Conservation (phyloP, 2,329 filamentous ascomycete species). For the Pseudopyricularia javanii region DNA sequence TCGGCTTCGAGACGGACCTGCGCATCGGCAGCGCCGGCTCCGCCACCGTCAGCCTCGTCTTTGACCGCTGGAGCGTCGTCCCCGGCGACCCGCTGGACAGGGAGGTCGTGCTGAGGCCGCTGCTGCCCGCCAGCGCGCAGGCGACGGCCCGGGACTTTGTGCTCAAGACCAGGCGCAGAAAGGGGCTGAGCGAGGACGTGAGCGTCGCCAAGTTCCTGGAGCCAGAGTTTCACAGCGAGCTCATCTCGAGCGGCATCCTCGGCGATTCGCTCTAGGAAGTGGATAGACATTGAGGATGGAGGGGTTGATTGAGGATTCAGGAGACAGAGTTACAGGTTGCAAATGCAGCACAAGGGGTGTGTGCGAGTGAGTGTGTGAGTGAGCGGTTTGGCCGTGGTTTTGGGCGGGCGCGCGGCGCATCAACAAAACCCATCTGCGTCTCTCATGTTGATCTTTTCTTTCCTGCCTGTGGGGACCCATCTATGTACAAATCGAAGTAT, state of each 20-base stretch:
- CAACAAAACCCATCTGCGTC: too few species aligned
- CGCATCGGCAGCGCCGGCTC: slow-evolving; percentile 92
- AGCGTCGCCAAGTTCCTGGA: slow-evolving; percentile 94
- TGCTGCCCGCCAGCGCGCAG: slow-evolving; percentile 80
- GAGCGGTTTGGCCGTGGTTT: too few species aligned
- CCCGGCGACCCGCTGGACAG: slow-evolving; percentile 90
- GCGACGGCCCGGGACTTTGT: slow-evolving; percentile 93
- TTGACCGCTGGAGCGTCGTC: slow-evolving; percentile 92
- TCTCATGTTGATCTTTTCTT: too few species aligned
- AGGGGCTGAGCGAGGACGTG: slow-evolving; percentile 91
- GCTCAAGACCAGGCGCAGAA: slow-evolving; percentile 84
- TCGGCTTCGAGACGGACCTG: slow-evolving; percentile 95
- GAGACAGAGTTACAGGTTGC: too few species aligned
- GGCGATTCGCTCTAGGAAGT: slow-evolving; percentile 29
- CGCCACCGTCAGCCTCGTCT: slow-evolving; percentile 81
- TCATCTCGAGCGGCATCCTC: slow-evolving; percentile 81
- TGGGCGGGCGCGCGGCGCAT: too few species aligned
- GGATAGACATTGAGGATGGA: background rate
- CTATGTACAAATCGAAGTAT: too few species aligned
- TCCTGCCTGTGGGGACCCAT: too few species aligned
- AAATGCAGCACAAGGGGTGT: too few species aligned
- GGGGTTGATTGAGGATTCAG: background rate
- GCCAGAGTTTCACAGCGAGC: slow-evolving; percentile 77
- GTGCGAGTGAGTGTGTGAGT: too few species aligned
- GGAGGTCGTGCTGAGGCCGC: slow-evolving; percentile 65